These are phyloP conservation scores for Alternaria panax DNA, from an alignment of 2,329 filamentous ascomycete genomes.

Conservation along the genomic window DNA sequence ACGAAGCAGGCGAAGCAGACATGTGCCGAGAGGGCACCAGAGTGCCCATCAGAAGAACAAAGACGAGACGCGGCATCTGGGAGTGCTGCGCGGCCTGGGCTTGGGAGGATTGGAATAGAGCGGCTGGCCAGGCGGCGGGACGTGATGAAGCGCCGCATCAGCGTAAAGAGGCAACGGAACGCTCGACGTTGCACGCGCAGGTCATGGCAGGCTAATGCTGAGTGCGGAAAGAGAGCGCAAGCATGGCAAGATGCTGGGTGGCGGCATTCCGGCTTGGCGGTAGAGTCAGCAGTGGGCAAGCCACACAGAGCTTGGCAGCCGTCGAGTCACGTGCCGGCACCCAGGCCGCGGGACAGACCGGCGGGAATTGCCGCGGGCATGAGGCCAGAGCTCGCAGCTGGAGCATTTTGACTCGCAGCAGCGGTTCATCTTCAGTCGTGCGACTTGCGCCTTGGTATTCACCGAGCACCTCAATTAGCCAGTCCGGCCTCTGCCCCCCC, in stretches of 20 bases:
- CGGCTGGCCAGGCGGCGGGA: conserved; percentile 22
- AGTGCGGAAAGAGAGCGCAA: conserved; percentile 5
- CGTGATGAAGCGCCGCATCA: conserved; percentile 25
- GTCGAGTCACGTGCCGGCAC: background rate
- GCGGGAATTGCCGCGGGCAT: conserved; percentile 6
- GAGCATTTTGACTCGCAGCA: conserved; percentile 5
- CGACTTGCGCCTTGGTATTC: conserved; percentile 3
- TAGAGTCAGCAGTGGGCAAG: background rate
- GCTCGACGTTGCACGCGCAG: background rate
- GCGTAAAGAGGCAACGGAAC: conserved; percentile 25
- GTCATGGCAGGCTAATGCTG: too few species aligned
- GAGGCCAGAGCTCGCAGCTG: conserved; percentile 13
- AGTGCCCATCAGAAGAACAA: background rate
- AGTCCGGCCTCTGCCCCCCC: conserved; percentile 10
- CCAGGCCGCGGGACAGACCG: conserved; percentile 8
- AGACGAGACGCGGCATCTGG: background rate
- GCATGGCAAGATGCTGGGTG: background rate
- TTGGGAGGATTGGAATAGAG: conserved; percentile 5
- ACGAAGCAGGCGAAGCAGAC: conserved; percentile 8
- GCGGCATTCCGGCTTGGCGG: background rate
- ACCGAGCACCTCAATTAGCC: conserved; percentile 13
- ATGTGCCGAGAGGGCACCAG: background rate
- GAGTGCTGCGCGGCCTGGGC: background rate
- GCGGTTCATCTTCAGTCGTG: background rate
- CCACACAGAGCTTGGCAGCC: conserved; percentile 1